These are phyloP conservation scores for Mycosarcoma mackinlayi DNA, from an alignment of 1,284 basidiomycete species.

Conservation along the genomic window DNA sequence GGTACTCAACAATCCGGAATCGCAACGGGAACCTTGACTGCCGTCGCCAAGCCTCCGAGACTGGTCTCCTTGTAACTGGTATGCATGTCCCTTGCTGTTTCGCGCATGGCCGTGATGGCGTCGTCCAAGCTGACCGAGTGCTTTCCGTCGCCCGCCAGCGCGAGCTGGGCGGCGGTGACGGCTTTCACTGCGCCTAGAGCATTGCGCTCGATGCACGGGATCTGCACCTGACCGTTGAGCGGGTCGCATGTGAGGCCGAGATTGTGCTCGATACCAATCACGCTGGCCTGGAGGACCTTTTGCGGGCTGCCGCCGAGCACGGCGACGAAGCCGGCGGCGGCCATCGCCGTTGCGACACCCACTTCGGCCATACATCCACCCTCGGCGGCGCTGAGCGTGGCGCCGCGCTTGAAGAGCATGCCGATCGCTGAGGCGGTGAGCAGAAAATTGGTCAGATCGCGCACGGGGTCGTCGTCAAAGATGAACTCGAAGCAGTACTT, in stretches of 20 bases:
- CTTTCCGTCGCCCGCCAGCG: slow-evolving; percentile 83
- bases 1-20: slow-evolving; percentile 58
- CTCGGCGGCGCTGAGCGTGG: slow-evolving; percentile 94
- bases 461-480: slow-evolving; percentile 80
- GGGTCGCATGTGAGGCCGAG: slow-evolving; percentile 63
- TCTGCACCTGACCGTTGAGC: slow-evolving; percentile 81
- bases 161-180: slow-evolving; percentile 81
- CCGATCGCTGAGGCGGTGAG: slow-evolving; percentile 86
- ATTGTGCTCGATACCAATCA: slow-evolving; percentile 81
- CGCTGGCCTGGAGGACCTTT: slow-evolving; percentile 80
- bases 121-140: slow-evolving; percentile 91
- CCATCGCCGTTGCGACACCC: slow-evolving; percentile 86
- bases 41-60: slow-evolving; percentile 59
- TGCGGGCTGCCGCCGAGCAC: slow-evolving; percentile 71
- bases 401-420: slow-evolving; percentile 97
- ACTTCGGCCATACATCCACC: slow-evolving; percentile 70
- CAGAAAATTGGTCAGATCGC: slow-evolving; percentile 84
- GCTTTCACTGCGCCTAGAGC: slow-evolving; percentile 77
- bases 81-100: slow-evolving; percentile 78
- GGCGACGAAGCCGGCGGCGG: slow-evolving; percentile 89
- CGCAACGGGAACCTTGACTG: slow-evolving; percentile 61
- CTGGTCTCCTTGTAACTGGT: slow-evolving; percentile 67
- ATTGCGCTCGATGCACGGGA: slow-evolving; percentile 85
- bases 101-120: slow-evolving; percentile 93
- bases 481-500: slow-evolving; percentile 88